Conservation (phyloP, 1,284 basidiomycete species). For the Pyrrhoderma noxium region DNA sequence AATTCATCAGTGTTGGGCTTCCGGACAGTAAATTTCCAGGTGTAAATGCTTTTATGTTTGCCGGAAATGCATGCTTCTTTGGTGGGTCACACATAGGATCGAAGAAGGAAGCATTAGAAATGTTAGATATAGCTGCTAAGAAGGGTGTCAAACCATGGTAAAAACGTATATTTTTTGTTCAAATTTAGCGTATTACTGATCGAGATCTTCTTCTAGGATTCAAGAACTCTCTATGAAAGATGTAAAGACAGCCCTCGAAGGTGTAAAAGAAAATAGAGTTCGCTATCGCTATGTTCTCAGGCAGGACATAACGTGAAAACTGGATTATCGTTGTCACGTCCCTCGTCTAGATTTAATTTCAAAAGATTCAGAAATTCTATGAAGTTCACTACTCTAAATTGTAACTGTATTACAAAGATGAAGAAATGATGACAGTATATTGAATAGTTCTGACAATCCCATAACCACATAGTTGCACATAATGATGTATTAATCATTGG, state of each 20-base stretch:
- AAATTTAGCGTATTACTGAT: background rate
- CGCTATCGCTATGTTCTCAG: conserved; percentile 45
- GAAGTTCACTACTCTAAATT: too few species aligned
- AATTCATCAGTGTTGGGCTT: conserved; percentile 14
- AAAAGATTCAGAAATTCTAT: too few species aligned
- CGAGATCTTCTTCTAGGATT: conserved; percentile 21
- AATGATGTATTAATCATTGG: too few species aligned
- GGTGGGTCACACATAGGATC: conserved; percentile 17
- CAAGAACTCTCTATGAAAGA: conserved; percentile 54
- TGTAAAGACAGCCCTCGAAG: conserved; percentile 44
- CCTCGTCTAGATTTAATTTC: too few species aligned
- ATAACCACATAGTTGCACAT: too few species aligned
- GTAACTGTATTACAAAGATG: too few species aligned
- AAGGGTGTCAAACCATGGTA: conserved; percentile 32
- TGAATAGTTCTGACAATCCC: too few species aligned
- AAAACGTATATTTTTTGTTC: background rate
- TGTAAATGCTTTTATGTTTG: background rate
- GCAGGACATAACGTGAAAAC: conserved; percentile 26
- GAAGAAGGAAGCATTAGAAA: conserved; percentile 13
- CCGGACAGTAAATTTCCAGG: conserved; percentile 8
- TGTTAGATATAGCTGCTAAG: conserved; percentile 27
- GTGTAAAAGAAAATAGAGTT: conserved; percentile 44
- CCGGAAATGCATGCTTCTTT: conserved; percentile 7
- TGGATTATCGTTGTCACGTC: too few species aligned
- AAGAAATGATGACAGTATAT: too few species aligned